These are phyloP conservation scores for Strobilomyces confusus DNA, from an alignment of 768 basidiomycete species.

Conservation along the genomic window DNA sequence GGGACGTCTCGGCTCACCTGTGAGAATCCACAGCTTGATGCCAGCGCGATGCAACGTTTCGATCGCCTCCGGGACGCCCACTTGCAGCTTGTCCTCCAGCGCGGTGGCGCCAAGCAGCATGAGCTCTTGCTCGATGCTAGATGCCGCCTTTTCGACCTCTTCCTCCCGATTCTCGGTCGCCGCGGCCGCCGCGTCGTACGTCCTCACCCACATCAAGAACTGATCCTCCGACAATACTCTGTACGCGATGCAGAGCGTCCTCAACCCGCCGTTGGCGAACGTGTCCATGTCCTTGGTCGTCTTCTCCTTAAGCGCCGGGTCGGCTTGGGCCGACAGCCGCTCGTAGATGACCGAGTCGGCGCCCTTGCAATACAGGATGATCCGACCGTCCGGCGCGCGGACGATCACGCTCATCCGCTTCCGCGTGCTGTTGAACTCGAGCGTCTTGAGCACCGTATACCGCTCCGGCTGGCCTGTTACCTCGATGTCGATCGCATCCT, in stretches of 20 bases:
- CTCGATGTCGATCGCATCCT: slow-evolving; percentile 80
- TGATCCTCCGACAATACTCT: slow-evolving; percentile 77
- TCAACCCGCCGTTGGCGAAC: slow-evolving; percentile 89
- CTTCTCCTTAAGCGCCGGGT: slow-evolving; percentile 65
- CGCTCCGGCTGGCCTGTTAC: slow-evolving; percentile 86
- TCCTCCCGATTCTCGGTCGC: slow-evolving; percentile 81
- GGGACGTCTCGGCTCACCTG: slow-evolving; percentile 49
- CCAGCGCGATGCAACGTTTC: slow-evolving; percentile 88
- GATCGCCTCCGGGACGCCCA: slow-evolving; percentile 95
- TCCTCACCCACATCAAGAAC: slow-evolving; percentile 73
- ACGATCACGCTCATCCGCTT: slow-evolving; percentile 96
- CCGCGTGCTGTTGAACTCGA: slow-evolving; percentile 92
- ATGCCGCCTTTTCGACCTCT: slow-evolving; percentile 85
- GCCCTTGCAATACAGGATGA: slow-evolving; percentile 93
- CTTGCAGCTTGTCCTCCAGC: slow-evolving; percentile 94
- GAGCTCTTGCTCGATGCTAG: slow-evolving; percentile 77
- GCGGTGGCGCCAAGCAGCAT: slow-evolving; percentile 92
- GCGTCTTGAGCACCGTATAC: slow-evolving; percentile 70
- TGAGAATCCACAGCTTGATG: slow-evolving; percentile 97
- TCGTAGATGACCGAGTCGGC: slow-evolving; percentile 94
- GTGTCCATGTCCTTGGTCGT: slow-evolving; percentile 87
- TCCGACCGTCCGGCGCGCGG: slow-evolving; percentile 75
- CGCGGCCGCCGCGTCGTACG: slow-evolving; percentile 79
- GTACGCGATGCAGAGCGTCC: slow-evolving; percentile 89
- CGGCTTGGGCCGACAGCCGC: slow-evolving; percentile 74